A percentile compares a stretch with the other conserved stretches of the same genome.
Conservation (phyloP, 345 rosid species). For the Pelargonium nanum region DNA sequence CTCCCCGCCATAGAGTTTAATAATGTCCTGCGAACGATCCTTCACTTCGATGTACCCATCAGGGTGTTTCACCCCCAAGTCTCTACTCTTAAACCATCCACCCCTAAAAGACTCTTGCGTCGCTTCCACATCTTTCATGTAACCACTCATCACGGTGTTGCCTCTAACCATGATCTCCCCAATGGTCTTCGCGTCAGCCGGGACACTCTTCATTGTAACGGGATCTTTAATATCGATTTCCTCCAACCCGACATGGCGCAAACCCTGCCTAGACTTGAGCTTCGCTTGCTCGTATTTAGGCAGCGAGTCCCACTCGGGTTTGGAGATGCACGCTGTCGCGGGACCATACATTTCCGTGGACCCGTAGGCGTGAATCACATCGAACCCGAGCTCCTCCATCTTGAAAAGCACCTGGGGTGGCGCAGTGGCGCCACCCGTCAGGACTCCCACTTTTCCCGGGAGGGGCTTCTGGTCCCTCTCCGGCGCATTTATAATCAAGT, state of each 20-base stretch:
- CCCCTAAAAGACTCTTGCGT: constrained; percentile 47
- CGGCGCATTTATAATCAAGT: constrained; percentile 58
- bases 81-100: constrained; percentile 76
- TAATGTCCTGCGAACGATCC: constrained; percentile 63
- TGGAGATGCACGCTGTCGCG: constrained; percentile 51
- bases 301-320: constrained; percentile 61
- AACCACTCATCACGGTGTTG: constrained; percentile 75
- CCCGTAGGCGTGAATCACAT: constrained; percentile 61
- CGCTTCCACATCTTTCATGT: constrained; percentile 47
- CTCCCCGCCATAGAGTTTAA: constrained; percentile 66
- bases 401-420: constrained; percentile 36
- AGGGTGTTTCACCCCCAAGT: constrained; percentile 60
- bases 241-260: constrained; percentile 57
- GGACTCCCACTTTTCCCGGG: constrained; percentile 39
- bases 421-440: constrained; percentile 69
- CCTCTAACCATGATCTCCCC: constrained; percentile 74
- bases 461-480: constrained; percentile 27
- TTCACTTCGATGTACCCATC: constrained; percentile 66
- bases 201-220: constrained; percentile 38
- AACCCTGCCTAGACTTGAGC: constrained; percentile 66
- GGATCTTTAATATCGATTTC: constrained; percentile 58
- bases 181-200: constrained; percentile 43
- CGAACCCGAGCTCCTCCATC: constrained; percentile 63
- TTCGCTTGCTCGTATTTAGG: constrained; percentile 30
- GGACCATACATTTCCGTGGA: constrained; percentile 77